Evolutionary conservation across 2,329 filamentous ascomycete species (phyloP), one percentile per base, ranked within the genome.

Genomic region (Uncinocarpus reesii): DNA sequence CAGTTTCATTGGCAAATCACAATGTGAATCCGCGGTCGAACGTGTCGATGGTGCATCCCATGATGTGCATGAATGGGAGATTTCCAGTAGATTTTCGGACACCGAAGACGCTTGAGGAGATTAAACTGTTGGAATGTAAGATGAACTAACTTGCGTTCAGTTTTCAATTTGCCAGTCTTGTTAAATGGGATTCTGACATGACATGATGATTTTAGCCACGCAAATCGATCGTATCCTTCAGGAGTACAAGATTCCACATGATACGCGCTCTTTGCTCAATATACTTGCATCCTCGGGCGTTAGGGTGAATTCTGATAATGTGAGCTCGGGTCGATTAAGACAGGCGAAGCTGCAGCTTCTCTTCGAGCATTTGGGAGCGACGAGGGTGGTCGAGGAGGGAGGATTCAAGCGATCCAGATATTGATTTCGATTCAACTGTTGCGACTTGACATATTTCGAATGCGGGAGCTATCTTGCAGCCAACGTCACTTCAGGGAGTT

Each of bases 201-300:
- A 13, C 4, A 28, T 8, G 1, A 23, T 36, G 34, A 21, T 35
- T 15, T 21, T 41, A 58, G 57, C 49, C 21, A 52, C 51, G 8
- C 57, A 59, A 54, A 52, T 59, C 20, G 57, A 59, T 34, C 52
- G 56, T 10, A 58, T 58, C 31, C 55, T 59, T 43, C 54, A 54
- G 28, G 52, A 57, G 24, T 58, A 59, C 41, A 49, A 47, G 8
- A 49, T 59, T 10, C 56, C 56, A 26, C 52, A 55, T 15, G 53
- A 58, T 21, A 49, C 37, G 24, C 51, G 52, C n/a, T 49, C 45
- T 3, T 18, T 53, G 10, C 51, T 53, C 15, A 41, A 36, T 23
- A 48, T 48, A 28, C 16, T 43, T 13, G 41, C 45, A n/a, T 34
- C 38, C 6, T 49, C 46, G 7, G 44, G 42, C 11, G 31, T 38